phyloP scores from a whole-genome alignment of 2,329 filamentous ascomycete genomes.

The Aspergillus udagawae region DNA sequence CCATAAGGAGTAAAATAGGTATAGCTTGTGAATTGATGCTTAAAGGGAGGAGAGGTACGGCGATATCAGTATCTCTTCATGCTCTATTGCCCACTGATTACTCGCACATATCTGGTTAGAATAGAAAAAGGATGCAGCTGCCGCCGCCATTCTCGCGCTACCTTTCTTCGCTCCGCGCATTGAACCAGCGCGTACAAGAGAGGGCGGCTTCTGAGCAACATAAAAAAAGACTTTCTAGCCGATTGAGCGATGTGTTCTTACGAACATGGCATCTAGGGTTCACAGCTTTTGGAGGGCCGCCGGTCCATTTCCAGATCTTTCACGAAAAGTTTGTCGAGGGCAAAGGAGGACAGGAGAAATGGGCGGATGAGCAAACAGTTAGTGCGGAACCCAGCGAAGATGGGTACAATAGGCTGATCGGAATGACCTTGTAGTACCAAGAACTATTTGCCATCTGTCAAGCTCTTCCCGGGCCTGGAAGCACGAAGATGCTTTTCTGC shows the following conservation, averaged over 20 bases:
- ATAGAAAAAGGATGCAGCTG: constrained; percentile 1
- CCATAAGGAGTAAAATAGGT: background rate
- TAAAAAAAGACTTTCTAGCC: constrained; percentile 13
- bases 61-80: background rate
- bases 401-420: background rate
- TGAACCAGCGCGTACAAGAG: constrained; percentile 2
- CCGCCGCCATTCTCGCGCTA: constrained; percentile 4
- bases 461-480: constrained; percentile 62
- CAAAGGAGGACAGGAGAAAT: constrained; percentile 45
- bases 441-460: constrained; percentile 69
- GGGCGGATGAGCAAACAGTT: constrained; percentile 68
- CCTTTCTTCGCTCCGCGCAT: constrained; percentile 4
- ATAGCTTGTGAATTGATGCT: background rate
- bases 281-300: constrained; percentile 63
- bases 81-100: no score
- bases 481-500: constrained; percentile 69
- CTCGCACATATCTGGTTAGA: no score
- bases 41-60: background rate
- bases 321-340: constrained; percentile 58
- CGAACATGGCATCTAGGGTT: constrained; percentile 60
- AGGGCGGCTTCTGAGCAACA: background rate
- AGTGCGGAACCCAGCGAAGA: constrained; percentile 13
- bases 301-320: constrained; percentile 67
- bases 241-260: constrained; percentile 32
- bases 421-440: constrained; percentile 53